A percentile compares a stretch with the other conserved stretches of the same genome.
Evolutionary conservation across 805 yeast species (phyloP).

Genomic region (Teunomyces lycoperdinae): DNA sequence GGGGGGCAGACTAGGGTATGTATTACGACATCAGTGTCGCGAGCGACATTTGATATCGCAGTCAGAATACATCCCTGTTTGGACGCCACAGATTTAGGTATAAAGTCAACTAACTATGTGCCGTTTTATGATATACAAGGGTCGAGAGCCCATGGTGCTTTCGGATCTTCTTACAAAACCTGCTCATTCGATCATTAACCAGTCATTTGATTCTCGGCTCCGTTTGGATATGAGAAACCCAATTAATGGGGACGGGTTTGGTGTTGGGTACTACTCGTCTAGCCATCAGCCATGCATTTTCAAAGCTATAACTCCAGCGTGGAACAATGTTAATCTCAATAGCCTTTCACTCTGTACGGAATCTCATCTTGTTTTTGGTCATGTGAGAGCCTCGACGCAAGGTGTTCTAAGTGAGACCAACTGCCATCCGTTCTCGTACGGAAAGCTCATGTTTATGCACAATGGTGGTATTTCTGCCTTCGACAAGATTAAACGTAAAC

Average conservation of each 20-base stretch:
- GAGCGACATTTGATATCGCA: background rate
- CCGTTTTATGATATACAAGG: constrained; percentile 86
- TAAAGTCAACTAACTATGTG: constrained; percentile 56
- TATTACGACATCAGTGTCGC: background rate
- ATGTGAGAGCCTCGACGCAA: constrained; percentile 93
- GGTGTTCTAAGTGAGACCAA: constrained; percentile 93
- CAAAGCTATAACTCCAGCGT: constrained; percentile 95
- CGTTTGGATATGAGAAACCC: constrained; percentile 88
- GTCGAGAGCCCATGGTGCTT: constrained; percentile 81
- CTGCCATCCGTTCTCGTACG: constrained; percentile 93
- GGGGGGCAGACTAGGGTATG: background rate
- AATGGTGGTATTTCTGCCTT: constrained; percentile 88
- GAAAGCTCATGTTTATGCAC: constrained; percentile 92
- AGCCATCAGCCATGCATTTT: constrained; percentile 82
- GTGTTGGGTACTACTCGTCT: constrained; percentile 80
- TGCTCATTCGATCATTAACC: constrained; percentile 95
- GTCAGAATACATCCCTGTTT: background rate
- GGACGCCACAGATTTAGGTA: background rate
- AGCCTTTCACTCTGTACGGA: constrained; percentile 85
- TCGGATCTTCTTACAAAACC: constrained; percentile 90
- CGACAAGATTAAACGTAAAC: constrained; percentile 63
- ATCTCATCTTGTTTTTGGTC: constrained; percentile 84
- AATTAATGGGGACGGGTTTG: constrained; percentile 97
- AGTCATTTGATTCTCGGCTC: constrained; percentile 86
- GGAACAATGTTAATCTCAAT: constrained; percentile 92